phyloP scores from a whole-genome alignment of 192 early-diverging fungal species.

The Coemansia sp. region DNA sequence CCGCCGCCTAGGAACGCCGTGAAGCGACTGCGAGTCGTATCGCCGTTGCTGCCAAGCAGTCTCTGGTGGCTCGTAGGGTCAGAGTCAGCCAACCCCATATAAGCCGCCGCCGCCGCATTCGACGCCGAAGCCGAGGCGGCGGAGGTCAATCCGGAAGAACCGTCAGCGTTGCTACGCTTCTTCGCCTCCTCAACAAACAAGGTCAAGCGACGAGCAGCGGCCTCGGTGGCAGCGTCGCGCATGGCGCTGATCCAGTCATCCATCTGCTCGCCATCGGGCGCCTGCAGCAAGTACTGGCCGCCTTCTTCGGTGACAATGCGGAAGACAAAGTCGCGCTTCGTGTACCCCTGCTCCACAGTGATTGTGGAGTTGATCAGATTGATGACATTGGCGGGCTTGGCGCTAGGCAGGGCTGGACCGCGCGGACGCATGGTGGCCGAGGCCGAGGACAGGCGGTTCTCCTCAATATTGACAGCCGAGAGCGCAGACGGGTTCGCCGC shows the following conservation, averaged over 20 bases:
- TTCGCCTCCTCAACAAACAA: slow-evolving; percentile 61
- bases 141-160: neutral
- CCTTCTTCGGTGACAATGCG: slow-evolving; percentile 77
- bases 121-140: neutral
- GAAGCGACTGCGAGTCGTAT: slow-evolving; percentile 44
- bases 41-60: slow-evolving; percentile 7
- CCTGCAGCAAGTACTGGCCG: slow-evolving; percentile 70
- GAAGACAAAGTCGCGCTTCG: slow-evolving; percentile 71
- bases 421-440: slow-evolving; percentile 34
- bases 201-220: slow-evolving; percentile 64
- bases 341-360: slow-evolving; percentile 59
- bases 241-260: slow-evolving; percentile 66
- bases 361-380: slow-evolving; percentile 75
- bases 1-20: slow-evolving; percentile 45
- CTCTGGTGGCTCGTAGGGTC: neutral
- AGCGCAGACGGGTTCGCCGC: neutral
- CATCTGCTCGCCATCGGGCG: slow-evolving; percentile 63
- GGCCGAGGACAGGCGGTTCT: slow-evolving; percentile 26
- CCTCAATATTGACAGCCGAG: neutral
- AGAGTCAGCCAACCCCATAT: too few species aligned
- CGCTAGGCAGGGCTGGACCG: slow-evolving; percentile 43
- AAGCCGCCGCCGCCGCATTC: slow-evolving; percentile 5
- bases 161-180: slow-evolving; percentile 29
- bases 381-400: slow-evolving; percentile 67
- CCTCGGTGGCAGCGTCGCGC: slow-evolving; percentile 65